Evolutionary conservation across 2,329 filamentous ascomycete genomes (phyloP).

Genomic region (Aspergillus ustus): DNA sequence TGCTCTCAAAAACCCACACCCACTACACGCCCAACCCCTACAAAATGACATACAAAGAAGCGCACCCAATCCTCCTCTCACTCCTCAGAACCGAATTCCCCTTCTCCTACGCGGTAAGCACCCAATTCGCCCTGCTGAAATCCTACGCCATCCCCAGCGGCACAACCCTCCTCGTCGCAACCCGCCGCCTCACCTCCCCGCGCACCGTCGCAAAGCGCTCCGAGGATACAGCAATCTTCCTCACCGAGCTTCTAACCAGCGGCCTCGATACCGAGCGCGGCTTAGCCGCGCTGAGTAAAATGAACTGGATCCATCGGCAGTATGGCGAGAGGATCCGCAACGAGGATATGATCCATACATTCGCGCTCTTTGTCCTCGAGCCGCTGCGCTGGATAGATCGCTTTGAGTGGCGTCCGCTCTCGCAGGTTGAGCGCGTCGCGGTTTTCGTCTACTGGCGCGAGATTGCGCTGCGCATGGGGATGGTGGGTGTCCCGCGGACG

Average conservation of each 20-base stretch:
- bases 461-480: slow-evolving; percentile 10
- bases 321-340: slow-evolving; percentile 9
- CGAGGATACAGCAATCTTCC: slow-evolving; percentile 11
- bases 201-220: slow-evolving; percentile 12
- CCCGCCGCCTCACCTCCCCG: slow-evolving; percentile 10
- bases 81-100: slow-evolving; percentile 10
- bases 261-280: slow-evolving; percentile 7
- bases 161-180: slow-evolving; percentile 11
- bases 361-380: slow-evolving; percentile 11
- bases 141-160: slow-evolving; percentile 16
- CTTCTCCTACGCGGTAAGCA: slow-evolving; percentile 14
- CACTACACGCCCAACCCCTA: slow-evolving; percentile 9
- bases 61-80: slow-evolving; percentile 7
- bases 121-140: slow-evolving; percentile 14
- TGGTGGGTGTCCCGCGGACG: neutral
- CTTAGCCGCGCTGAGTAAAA: slow-evolving; percentile 4
- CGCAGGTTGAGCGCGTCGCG: slow-evolving; percentile 8
- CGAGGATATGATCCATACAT: slow-evolving; percentile 14
- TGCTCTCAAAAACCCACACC: neutral
- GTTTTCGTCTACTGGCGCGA: slow-evolving; percentile 11
- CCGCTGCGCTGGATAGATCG: slow-evolving; percentile 12
- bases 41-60: slow-evolving; percentile 8
- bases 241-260: slow-evolving; percentile 3
- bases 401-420: slow-evolving; percentile 8
- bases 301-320: slow-evolving; percentile 16